Conservation (phyloP, 2,329 filamentous ascomycete genomes). For the Fusarium denticulatum region DNA sequence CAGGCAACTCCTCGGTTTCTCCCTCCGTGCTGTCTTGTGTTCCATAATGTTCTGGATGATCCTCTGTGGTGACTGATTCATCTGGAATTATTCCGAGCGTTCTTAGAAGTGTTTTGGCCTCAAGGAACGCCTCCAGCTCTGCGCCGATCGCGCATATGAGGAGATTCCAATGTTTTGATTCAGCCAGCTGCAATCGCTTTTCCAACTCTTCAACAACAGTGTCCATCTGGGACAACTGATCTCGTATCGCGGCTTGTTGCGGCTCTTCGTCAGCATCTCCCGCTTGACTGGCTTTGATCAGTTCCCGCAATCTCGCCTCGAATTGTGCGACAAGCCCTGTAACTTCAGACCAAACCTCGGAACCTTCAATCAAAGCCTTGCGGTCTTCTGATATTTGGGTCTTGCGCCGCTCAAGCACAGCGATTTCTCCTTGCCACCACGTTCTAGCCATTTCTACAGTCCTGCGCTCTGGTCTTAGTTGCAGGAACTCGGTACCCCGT, state of each 20-base stretch:
- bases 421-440: constrained; percentile 75
- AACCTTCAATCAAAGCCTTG: constrained; percentile 73
- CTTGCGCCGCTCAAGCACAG: constrained; percentile 64
- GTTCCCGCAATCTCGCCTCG: constrained; percentile 68
- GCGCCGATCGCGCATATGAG: constrained; percentile 80
- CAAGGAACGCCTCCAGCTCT: constrained; percentile 73
- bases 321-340: constrained; percentile 69
- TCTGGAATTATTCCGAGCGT: constrained; percentile 25
- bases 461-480: constrained; percentile 70
- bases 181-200: constrained; percentile 62
- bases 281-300: constrained; percentile 55
- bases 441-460: constrained; percentile 76
- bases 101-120: constrained; percentile 67
- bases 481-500: constrained; percentile 64
- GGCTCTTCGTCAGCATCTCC: constrained; percentile 48
- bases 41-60: background rate
- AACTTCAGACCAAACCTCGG: constrained; percentile 71
- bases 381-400: constrained; percentile 68
- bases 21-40: background rate
- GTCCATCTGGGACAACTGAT: constrained; percentile 66
- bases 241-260: constrained; percentile 53
- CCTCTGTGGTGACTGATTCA: constrained; percentile 6
- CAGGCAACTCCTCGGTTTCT: background rate
- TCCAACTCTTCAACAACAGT: constrained; percentile 65
- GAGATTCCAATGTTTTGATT: constrained; percentile 75